A percentile compares a stretch with the other conserved stretches of the same genome.
Conservation (phyloP, 768 basidiomycete genomes). For the Cystofilobasidium bisporidii region DNA sequence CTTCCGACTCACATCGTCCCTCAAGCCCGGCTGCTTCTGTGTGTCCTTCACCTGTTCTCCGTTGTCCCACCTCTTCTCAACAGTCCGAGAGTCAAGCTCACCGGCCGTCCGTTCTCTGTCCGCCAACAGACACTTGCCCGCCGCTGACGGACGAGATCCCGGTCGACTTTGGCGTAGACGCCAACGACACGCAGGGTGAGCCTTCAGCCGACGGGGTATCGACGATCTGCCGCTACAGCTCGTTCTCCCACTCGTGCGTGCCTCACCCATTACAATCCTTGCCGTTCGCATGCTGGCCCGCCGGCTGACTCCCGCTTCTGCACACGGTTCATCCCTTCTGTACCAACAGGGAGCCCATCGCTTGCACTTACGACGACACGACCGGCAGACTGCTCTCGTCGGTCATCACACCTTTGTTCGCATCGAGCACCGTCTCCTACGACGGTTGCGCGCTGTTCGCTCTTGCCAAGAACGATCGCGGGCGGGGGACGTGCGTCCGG, state of each 20-base stretch:
- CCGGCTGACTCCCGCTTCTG: too few relatives aligned
- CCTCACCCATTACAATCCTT: too few relatives aligned
- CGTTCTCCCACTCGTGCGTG: too few relatives aligned
- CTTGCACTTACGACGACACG: neutral
- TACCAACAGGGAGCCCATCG: neutral
- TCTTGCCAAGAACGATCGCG: neutral
- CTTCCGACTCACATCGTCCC: neutral
- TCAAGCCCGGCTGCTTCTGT: neutral
- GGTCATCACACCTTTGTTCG: too few relatives aligned
- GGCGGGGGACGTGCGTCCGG: neutral
- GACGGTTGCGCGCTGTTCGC: neutral
- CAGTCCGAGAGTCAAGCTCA: neutral
- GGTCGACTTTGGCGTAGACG: neutral
- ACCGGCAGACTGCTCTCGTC: neutral
- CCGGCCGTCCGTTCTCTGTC: neutral
- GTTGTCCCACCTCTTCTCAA: neutral
- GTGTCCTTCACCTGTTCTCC: neutral
- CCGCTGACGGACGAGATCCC: constrained; percentile 1
- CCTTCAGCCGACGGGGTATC: neutral
- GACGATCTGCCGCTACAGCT: neutral
- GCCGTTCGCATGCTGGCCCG: too few relatives aligned
- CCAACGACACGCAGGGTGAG: neutral
- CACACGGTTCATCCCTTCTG: too few relatives aligned
- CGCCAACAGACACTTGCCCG: neutral
- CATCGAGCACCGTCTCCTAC: neutral